Percentiles rank a stretch among this genome's conserved stretches.
These are phyloP conservation scores for Corchorus olitorius DNA, from an alignment of 345 rosid genomes.

Conservation along the genomic window DNA sequence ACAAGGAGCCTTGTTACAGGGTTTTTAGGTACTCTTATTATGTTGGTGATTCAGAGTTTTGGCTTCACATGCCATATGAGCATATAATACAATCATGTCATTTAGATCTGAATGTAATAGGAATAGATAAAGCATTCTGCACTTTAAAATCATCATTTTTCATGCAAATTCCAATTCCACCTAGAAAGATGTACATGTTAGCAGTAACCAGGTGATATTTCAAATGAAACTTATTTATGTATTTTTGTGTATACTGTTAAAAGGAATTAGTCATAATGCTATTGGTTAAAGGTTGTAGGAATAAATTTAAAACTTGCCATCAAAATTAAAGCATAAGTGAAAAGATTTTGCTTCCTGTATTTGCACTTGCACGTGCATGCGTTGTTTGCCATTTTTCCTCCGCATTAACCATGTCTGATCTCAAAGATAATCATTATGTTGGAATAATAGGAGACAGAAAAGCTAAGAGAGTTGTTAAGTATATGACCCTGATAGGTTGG, in stretches of 20 bases:
- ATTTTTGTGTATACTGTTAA: not conserved
- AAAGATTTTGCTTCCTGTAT: not conserved
- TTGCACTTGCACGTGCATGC: not conserved
- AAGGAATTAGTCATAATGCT: not conserved
- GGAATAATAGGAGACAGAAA: conserved; percentile 1
- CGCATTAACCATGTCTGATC: not conserved
- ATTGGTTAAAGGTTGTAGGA: conserved; percentile 6
- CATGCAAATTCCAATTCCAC: not conserved
- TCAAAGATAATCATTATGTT: conserved; percentile 11
- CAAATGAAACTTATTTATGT: not conserved
- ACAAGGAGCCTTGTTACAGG: not conserved
- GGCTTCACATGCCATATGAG: not conserved
- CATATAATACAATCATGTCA: not conserved
- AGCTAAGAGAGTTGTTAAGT: not conserved
- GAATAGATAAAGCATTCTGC: not conserved
- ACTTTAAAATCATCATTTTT: not conserved
- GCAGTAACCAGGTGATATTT: not conserved
- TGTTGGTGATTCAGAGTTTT: conserved; percentile 1
- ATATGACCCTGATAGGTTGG: not conserved
- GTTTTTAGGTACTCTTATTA: not conserved
- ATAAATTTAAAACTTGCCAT: not conserved
- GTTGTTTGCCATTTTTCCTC: not conserved
- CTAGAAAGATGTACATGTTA: conserved; percentile 1
- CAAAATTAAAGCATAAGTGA: not conserved
- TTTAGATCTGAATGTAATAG: not conserved